Percentiles rank a stretch among this genome's conserved stretches.
Conservation (phyloP, 2,329 filamentous ascomycete genomes). For the Apiospora phragmitis region DNA sequence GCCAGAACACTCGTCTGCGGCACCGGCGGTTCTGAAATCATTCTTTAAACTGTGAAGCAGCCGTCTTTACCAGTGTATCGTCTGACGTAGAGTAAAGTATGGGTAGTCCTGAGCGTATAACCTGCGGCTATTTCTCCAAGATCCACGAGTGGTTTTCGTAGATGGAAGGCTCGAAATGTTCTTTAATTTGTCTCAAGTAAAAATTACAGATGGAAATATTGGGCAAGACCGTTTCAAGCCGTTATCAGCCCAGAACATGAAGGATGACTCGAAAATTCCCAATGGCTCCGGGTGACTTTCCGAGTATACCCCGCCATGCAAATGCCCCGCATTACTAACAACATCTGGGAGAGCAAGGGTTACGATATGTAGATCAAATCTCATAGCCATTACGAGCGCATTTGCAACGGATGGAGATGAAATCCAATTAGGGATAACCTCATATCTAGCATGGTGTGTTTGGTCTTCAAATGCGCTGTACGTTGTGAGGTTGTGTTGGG, state of each 20-base stretch:
- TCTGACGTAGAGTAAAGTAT: neutral
- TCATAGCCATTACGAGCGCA: neutral
- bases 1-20: conserved; percentile 73
- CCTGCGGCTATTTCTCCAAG: neutral
- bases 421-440: neutral
- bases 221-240: conserved; percentile 7
- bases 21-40: conserved; percentile 44
- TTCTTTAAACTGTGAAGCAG: conserved; percentile 20
- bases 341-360: neutral
- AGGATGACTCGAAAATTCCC: conserved; percentile 15
- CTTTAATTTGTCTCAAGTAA: neutral
- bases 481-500: neutral
- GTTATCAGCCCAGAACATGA: conserved; percentile 4
- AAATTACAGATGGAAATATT: neutral
- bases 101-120: neutral
- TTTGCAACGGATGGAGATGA: neutral
- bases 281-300: neutral
- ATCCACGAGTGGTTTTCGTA: neutral
- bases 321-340: conserved; percentile 13
- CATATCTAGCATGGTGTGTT: neutral
- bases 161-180: too few relatives aligned
- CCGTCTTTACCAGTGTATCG: neutral
- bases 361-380: neutral
- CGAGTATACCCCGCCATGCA: conserved; percentile 13
- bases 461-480: neutral